Conservation (phyloP, 805 yeast genomes). For the Zygotorulaspora sp. region DNA sequence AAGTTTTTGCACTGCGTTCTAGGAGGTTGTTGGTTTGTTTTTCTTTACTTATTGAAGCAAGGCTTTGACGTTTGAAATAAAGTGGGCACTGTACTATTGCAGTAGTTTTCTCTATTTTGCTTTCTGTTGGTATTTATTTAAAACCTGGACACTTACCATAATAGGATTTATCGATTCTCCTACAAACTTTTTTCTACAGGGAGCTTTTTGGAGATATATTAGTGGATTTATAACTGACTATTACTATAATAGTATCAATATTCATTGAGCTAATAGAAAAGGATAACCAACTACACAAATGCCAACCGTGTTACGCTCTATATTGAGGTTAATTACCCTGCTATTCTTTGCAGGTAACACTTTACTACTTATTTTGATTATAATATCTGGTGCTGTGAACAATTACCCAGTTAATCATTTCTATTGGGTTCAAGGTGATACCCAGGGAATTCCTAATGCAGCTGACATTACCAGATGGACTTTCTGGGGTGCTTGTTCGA, state of each 20-base stretch:
- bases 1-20: too few species aligned
- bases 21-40: neutral
- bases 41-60: neutral
- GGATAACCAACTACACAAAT: too few species aligned
- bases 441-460: constrained; percentile 49
- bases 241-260: neutral
- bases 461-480: constrained; percentile 64
- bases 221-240: too few species aligned
- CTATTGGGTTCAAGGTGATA: constrained; percentile 70
- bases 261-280: neutral
- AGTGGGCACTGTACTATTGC: neutral
- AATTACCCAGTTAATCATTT: constrained; percentile 58
- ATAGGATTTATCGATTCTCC: neutral
- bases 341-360: constrained; percentile 40
- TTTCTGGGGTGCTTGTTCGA: constrained; percentile 68
- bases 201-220: too few species aligned
- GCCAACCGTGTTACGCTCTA: constrained; percentile 3
- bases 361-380: constrained; percentile 49
- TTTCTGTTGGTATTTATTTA: constrained; percentile 1
- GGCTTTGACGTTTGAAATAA: too few species aligned
- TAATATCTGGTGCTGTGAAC: constrained; percentile 59
- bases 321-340: constrained; percentile 21
- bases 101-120: neutral
- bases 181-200: neutral
- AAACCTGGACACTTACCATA: neutral